These are phyloP conservation scores for Penicillium odoratum DNA, from an alignment of 495 filamentous ascomycete genomes.

Conservation along the genomic window DNA sequence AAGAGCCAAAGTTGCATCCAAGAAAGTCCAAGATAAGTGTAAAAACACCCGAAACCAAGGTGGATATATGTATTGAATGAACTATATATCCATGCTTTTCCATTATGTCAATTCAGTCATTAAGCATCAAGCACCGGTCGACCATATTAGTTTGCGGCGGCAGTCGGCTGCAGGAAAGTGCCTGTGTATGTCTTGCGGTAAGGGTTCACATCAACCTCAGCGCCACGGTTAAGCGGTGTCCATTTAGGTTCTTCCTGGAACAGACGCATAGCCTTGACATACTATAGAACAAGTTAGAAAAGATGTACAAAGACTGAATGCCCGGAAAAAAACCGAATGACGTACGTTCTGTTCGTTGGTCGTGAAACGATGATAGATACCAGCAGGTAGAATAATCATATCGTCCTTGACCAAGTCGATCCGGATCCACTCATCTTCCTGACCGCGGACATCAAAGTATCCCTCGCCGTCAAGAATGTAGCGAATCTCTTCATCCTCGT, in stretches of 20 bases:
- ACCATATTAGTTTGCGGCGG: constrained; percentile 14
- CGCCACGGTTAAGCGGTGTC: constrained; percentile 85
- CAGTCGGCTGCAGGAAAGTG: constrained; percentile 25
- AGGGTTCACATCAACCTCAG: constrained; percentile 74
- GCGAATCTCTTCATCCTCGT: constrained; percentile 99
- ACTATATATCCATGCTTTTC: not conserved
- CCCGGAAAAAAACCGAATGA: constrained; percentile 17
- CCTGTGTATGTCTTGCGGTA: constrained; percentile 75
- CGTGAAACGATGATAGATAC: constrained; percentile 96
- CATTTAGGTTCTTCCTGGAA: constrained; percentile 99
- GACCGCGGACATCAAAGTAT: constrained; percentile 87
- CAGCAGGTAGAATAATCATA: constrained; percentile 88
- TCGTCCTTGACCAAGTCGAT: constrained; percentile 71
- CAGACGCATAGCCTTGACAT: constrained; percentile 91
- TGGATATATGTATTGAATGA: not conserved
- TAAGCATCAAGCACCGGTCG: too few relatives aligned
- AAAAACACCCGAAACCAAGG: not conserved
- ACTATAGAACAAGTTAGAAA: constrained; percentile 53
- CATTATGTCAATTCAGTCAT: constrained; percentile 15
- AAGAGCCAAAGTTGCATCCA: too few relatives aligned
- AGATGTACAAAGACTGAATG: not conserved
- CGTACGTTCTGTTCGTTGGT: constrained; percentile 88
- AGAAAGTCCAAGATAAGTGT: not conserved
- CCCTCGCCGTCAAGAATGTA: constrained; percentile 89
- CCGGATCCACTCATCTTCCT: constrained; percentile 77